Conservation (phyloP, 208 protist species). For the Acanthamoeba quina region DNA sequence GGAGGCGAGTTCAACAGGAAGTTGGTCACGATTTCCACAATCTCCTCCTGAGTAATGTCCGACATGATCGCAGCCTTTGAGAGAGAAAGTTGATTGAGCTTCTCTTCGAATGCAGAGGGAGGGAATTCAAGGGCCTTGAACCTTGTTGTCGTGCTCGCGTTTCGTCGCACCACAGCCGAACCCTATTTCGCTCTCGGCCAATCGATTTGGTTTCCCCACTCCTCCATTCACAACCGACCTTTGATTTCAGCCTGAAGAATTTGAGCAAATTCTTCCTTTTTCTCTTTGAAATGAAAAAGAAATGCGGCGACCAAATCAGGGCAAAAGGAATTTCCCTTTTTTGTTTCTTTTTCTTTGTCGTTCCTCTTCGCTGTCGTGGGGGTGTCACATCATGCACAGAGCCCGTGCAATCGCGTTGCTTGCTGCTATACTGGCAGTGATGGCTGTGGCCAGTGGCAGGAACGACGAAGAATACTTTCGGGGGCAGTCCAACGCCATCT, state of each 20-base stretch:
- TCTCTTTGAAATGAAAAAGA: too few species aligned
- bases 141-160: not conserved
- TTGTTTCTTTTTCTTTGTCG: not conserved
- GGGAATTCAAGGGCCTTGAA: not conserved
- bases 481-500: not conserved
- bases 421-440: not conserved
- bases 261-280: not conserved
- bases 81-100: not conserved
- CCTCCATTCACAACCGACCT: not conserved
- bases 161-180: not conserved
- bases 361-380: not conserved
- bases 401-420: not conserved
- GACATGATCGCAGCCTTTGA: not conserved
- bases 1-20: slow-evolving; percentile 84
- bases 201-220: not conserved
- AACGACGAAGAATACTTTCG: not conserved
- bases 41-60: slow-evolving; percentile 78
- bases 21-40: slow-evolving; percentile 80
- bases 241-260: not conserved
- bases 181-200: not conserved
- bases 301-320: not conserved
- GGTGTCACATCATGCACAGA: too few species aligned
- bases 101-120: not conserved
- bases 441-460: not conserved
- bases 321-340: not conserved